Evolutionary conservation across 1,284 basidiomycete genomes (phyloP), one percentile per base, ranked within the genome.

Genomic region (Cutaneotrichosporon sp.): DNA sequence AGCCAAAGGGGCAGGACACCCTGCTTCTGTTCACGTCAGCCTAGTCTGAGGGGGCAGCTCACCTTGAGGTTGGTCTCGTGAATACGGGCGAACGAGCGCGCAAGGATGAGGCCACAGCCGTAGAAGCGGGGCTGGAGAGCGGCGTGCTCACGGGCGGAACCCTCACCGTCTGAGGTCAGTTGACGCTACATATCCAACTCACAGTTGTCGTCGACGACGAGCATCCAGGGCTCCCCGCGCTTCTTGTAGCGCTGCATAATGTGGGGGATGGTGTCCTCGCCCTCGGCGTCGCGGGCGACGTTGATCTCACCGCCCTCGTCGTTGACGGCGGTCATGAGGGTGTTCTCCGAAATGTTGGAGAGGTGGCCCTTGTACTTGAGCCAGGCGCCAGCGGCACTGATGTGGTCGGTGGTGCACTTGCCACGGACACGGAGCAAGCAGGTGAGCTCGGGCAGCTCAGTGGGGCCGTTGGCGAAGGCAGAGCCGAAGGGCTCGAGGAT

Each of bases 381-480:
- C 97, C 97, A 99, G 43, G 92, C 90, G 2, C 94, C 94, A 31
- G 94, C 95, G 54, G 95, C 94, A 45, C 90, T 93, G 62, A 97
- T 97, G 77, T 97, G 94, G 75, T 99, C 97, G 29, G 97, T 99
- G 18, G 95, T 99, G 80, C 95, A 99, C 82, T 99, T 99, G 52
- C 97, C 97, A 68, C 91, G 83, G 18, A 99, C 91, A 27, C 94
- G 83, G 85, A 99, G 87, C 58, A 99, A 79, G 62, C 95, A 92
- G 71, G 87, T 90, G 77, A 94, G 81, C 38, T 84, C 69, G 22
- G 92, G 89, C 14, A 99, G 83, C 82, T 99, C 97, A 57, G 89
- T 80, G 31, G 66, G 65, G 27, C 81, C 74, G 72, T 85, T 86
- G 38, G 82, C 73, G 74, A 98, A 98, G 70, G 87, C 90, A 65